Base-by-base conservation (phyloP, 179 eudicot genomes). In the Gypsophila paniculata region DNA sequence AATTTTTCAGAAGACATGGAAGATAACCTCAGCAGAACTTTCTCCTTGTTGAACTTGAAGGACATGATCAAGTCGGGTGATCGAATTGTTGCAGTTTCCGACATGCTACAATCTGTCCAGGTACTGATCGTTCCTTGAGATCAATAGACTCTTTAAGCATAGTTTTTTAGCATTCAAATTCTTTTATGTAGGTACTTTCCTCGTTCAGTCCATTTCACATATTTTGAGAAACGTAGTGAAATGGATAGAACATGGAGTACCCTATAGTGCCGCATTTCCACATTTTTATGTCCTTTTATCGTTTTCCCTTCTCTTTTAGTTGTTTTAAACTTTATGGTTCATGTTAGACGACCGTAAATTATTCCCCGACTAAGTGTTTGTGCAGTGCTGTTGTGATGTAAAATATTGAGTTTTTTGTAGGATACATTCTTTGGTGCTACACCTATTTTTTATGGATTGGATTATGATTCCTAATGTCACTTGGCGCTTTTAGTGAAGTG, bases 1-100 rank as follows among this genome's bases (percentile, higher is more conserved):
- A 82, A 82, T 69, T 83, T 91, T 53, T 81, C 89, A 19, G 93
- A 91, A 44, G 91, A 91, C 69, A 76, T 78, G 78, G 97, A 91
- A 68, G 79, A 68, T 5, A 90, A 86, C 76, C 49, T 89, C 25
- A 72, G 62, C 69, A 79, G 70, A 71, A 86, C 96, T 22, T 73
- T 86, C 15, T 76, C 84, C 3, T 72, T 87, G 49, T 69, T 88
- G 59, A 90, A 85, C 73, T 34, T 81, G 61, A 82, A 75, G 61
- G 88, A 86, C 71, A 83, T 88, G 87, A 74, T 90, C 65, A 84
- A 86, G 64, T 61, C 84, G 5, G 96, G 93, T 46, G 95, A 91
- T 64, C 74, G 73, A 2, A 75, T 91, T 53, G 77, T 91, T 32
- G 83, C 83, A 15, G 91, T 91, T 53, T 87, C 93, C 4, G 97